Conservation (phyloP, 768 basidiomycete genomes). For the Suillus cothurnatus region DNA sequence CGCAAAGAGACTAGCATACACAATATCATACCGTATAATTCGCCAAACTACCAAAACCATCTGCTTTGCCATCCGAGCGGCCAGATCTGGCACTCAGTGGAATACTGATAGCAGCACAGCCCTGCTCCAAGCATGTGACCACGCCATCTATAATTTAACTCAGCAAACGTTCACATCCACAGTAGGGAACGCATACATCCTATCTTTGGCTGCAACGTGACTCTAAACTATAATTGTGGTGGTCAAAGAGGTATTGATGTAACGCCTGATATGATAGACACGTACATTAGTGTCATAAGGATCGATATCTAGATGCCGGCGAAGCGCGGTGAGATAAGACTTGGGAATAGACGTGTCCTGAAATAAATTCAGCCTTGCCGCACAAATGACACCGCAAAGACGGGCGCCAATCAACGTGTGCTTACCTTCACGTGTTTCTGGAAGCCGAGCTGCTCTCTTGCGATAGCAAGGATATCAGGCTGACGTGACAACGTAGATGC, state of each 20-base stretch:
- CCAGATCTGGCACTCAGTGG: constrained; percentile 33
- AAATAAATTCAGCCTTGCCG: background rate
- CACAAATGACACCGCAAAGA: constrained; percentile 5
- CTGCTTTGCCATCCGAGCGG: constrained; percentile 37
- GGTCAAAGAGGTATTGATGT: background rate
- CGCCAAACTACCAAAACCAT: constrained; percentile 50
- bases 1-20: background rate
- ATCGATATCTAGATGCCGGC: constrained; percentile 19
- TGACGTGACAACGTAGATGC: background rate
- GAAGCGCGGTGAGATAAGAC: constrained; percentile 25
- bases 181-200: constrained; percentile 40
- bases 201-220: constrained; percentile 36
- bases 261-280: background rate
- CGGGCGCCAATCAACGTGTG: constrained; percentile 9
- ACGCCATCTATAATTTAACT: constrained; percentile 38
- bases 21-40: constrained; percentile 44
- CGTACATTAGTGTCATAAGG: constrained; percentile 25
- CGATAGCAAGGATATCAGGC: constrained; percentile 8
- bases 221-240: constrained; percentile 37
- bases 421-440: constrained; percentile 13
- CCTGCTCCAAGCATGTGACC: constrained; percentile 49
- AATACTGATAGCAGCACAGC: constrained; percentile 39
- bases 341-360: constrained; percentile 14
- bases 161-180: constrained; percentile 8
- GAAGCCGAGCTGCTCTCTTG: constrained; percentile 19